phyloP scores from a whole-genome alignment of 441 rosid species.

The Gossypium lobatum region DNA sequence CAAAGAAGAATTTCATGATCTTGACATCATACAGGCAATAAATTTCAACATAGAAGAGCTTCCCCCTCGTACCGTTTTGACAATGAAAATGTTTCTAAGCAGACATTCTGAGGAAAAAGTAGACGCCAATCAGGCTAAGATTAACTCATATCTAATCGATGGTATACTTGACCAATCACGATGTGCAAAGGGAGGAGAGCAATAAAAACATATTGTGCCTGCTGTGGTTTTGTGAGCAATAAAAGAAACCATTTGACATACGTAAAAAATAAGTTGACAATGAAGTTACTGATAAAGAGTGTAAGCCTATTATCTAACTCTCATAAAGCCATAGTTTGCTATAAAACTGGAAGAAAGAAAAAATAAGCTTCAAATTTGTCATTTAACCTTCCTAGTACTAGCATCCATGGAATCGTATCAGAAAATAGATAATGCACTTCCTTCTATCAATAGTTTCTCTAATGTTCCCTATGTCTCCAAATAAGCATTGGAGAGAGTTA shows the following conservation, averaged over 20 bases:
- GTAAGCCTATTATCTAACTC: neutral
- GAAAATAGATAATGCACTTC: neutral
- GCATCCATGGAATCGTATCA: neutral
- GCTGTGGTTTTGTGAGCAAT: neutral
- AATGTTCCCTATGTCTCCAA: neutral
- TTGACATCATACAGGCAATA: neutral
- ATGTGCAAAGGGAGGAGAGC: neutral
- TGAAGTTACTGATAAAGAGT: neutral
- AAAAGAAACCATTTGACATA: neutral
- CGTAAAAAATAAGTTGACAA: neutral
- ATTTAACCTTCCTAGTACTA: neutral
- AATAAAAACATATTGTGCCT: neutral
- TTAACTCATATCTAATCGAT: neutral
- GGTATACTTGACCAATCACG: neutral
- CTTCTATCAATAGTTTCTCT: neutral
- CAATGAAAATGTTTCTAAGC: neutral
- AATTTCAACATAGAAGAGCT: neutral
- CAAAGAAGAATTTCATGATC: neutral
- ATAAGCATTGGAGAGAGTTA: neutral
- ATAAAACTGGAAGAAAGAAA: neutral
- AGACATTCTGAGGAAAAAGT: neutral
- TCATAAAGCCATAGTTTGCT: neutral
- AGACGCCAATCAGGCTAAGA: neutral
- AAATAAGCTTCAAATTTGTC: neutral
- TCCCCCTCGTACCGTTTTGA: neutral